Conservation (phyloP, 768 basidiomycete species). For the Lepiota venenata region DNA sequence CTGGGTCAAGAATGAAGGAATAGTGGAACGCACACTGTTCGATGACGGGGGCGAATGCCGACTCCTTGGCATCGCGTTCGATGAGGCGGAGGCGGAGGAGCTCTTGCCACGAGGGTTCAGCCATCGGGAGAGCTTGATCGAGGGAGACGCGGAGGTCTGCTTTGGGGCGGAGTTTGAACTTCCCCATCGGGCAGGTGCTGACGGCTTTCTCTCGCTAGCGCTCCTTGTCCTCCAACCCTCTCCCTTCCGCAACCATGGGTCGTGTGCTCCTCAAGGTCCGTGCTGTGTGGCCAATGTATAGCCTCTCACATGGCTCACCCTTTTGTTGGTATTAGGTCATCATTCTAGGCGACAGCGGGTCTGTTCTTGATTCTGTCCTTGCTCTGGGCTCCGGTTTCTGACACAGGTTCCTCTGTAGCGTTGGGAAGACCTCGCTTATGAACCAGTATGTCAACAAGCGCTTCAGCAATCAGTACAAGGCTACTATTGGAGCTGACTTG, state of each 20-base stretch:
- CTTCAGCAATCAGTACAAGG: slow-evolving; percentile 99
- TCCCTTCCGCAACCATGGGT: slow-evolving; percentile 51
- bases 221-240: slow-evolving; percentile 16
- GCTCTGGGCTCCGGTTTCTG: slow-evolving; percentile 11
- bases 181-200: slow-evolving; percentile 24
- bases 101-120: slow-evolving; percentile 85
- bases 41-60: slow-evolving; percentile 79
- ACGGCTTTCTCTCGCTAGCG: slow-evolving; percentile 12
- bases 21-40: slow-evolving; percentile 74
- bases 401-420: slow-evolving; percentile 42
- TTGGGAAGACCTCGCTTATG: slow-evolving; percentile 99
- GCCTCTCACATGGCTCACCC: not conserved
- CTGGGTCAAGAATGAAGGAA: slow-evolving; percentile 15
- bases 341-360: slow-evolving; percentile 98
- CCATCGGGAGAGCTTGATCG: slow-evolving; percentile 43
- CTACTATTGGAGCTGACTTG: slow-evolving; percentile 98
- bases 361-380: slow-evolving; percentile 25
- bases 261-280: slow-evolving; percentile 82
- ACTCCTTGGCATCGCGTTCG: slow-evolving; percentile 81
- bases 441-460: slow-evolving; percentile 99
- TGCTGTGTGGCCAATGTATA: not conserved
- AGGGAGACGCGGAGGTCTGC: slow-evolving; percentile 5
- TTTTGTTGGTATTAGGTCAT: slow-evolving; percentile 66
- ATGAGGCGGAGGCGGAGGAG: slow-evolving; percentile 72
- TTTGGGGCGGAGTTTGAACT: slow-evolving; percentile 40